phyloP scores from a whole-genome alignment of 192 early-diverging fungal genomes.

The Endogone sp. region DNA sequence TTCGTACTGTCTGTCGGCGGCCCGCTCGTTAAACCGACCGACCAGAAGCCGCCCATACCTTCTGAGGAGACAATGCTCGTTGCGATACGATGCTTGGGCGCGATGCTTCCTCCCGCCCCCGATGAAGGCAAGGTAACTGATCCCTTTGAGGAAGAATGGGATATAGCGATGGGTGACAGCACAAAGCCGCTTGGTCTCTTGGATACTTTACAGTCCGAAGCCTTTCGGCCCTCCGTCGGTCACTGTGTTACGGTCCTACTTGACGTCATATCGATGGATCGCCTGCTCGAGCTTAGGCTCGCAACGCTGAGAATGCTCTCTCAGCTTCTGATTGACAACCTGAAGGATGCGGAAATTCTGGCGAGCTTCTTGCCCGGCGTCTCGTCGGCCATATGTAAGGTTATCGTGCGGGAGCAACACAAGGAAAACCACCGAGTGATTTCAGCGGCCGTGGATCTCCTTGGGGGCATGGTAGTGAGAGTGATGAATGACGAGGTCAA shows the following conservation, averaged over 20 bases:
- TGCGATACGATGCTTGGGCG: slow-evolving; percentile 9
- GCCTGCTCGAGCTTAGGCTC: slow-evolving; percentile 24
- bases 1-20: slow-evolving; percentile 14
- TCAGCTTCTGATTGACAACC: slow-evolving; percentile 20
- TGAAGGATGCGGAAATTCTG: slow-evolving; percentile 15
- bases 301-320: slow-evolving; percentile 24
- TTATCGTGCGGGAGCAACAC: slow-evolving; percentile 20
- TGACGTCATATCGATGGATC: slow-evolving; percentile 12
- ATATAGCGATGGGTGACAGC: too few relatives aligned
- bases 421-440: slow-evolving; percentile 38
- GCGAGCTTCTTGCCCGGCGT: slow-evolving; percentile 32
- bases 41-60: not conserved
- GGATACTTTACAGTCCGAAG: slow-evolving; percentile 3
- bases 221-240: slow-evolving; percentile 10
- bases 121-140: not conserved
- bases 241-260: slow-evolving; percentile 14
- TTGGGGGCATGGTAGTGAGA: slow-evolving; percentile 19
- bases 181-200: not conserved
- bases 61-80: slow-evolving; percentile 4
- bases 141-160: not conserved
- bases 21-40: slow-evolving; percentile 2
- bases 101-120: not conserved
- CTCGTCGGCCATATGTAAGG: slow-evolving; percentile 21
- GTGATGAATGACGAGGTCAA: slow-evolving; percentile 27
- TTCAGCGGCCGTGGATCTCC: slow-evolving; percentile 13